These are phyloP conservation scores for Tuber borchii DNA, from an alignment of 495 filamentous ascomycete species.

Conservation along the genomic window DNA sequence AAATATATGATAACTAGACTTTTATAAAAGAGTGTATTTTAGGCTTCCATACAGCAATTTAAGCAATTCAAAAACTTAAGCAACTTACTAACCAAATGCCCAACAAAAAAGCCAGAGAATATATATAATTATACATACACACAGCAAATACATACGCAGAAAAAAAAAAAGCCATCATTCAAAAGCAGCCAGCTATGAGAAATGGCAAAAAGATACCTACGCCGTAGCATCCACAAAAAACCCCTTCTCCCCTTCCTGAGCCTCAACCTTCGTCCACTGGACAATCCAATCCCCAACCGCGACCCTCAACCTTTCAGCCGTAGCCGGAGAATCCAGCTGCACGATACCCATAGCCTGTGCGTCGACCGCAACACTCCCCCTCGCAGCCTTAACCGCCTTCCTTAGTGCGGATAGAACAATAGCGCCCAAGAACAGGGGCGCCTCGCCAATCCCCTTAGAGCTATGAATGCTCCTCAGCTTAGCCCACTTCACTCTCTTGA, in stretches of 20 bases:
- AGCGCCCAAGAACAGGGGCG: slow-evolving; percentile 45
- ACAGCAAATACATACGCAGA: no score
- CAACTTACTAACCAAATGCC: neutral
- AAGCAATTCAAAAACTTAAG: neutral
- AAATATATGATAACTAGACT: no score
- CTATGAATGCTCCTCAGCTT: slow-evolving; percentile 44
- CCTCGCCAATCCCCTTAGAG: slow-evolving; percentile 46
- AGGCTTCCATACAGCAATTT: neutral
- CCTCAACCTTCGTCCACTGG: slow-evolving; percentile 62
- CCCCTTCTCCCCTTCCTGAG: slow-evolving; percentile 51
- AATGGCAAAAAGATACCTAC: no score
- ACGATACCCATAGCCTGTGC: slow-evolving; percentile 49
- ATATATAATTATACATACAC: no score
- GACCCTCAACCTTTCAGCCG: slow-evolving; percentile 77
- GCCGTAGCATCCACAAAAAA: slow-evolving; percentile 51
- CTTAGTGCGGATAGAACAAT: slow-evolving; percentile 48
- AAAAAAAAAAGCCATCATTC: no score
- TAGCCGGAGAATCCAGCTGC: slow-evolving; percentile 65
- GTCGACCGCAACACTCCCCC: slow-evolving; percentile 39
- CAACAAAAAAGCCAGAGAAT: no score
- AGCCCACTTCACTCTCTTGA: slow-evolving; percentile 43
- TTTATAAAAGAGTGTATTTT: no score
- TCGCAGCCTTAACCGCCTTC: slow-evolving; percentile 32
- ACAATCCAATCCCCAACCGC: slow-evolving; percentile 84
- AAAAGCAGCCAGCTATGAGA: no score